A percentile compares a stretch with the other conserved stretches of the same genome.
Conservation (phyloP, 1,139 yeast species). For the Yamadazyma aaseri region DNA sequence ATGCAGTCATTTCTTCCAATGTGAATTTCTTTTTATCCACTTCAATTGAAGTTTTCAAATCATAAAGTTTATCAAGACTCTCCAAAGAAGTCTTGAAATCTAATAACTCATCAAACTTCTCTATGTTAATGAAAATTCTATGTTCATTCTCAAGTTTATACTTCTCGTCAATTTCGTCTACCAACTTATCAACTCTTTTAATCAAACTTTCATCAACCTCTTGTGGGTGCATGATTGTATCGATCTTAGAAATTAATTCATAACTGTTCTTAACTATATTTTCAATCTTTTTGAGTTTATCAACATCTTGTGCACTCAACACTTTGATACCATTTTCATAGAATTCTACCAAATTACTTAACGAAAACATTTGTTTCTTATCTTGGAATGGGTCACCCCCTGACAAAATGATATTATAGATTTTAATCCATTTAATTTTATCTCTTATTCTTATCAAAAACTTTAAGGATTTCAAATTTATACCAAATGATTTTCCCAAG, state of each 20-base stretch:
- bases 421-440: conserved; percentile 49
- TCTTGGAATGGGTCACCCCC: conserved; percentile 44
- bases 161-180: conserved; percentile 15
- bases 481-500: conserved; percentile 60
- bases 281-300: conserved; percentile 22
- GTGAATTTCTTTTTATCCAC: conserved; percentile 10
- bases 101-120: conserved; percentile 13
- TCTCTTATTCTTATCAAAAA: conserved; percentile 49
- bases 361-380: conserved; percentile 35
- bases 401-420: conserved; percentile 29
- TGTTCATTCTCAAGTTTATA: conserved; percentile 11
- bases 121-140: conserved; percentile 14
- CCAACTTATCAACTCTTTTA: conserved; percentile 12
- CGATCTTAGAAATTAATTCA: conserved; percentile 27
- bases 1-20: conserved; percentile 25
- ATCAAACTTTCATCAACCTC: conserved; percentile 7
- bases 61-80: conserved; percentile 10
- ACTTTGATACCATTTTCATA: conserved; percentile 41
- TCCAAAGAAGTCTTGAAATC: conserved; percentile 16
- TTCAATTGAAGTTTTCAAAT: conserved; percentile 7
- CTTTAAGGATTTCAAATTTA: conserved; percentile 51
- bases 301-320: conserved; percentile 28
- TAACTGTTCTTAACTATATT: conserved; percentile 30
- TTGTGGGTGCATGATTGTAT: conserved; percentile 18
- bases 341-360: conserved; percentile 36